Evolutionary conservation across 331 rosid genomes (phyloP), one percentile per base, ranked within the genome.

Genomic region (Pyracantha coccinea): DNA sequence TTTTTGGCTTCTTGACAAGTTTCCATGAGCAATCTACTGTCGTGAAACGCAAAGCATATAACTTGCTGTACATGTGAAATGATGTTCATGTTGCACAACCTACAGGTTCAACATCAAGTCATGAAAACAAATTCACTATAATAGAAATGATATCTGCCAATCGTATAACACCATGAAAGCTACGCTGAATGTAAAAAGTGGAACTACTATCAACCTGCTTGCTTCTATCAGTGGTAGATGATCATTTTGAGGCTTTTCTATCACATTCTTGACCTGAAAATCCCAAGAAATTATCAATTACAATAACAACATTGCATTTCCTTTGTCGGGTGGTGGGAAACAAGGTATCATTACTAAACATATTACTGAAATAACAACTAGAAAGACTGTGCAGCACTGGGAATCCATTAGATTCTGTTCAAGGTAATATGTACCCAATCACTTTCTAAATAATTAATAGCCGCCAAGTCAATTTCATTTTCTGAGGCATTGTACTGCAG

Each of bases 31-130:
- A 95, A 86, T 84, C 81, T 87, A 84, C 97, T 92, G 71, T 95
- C 99, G 77, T 95, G 99, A 80, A 95, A 95, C 15, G 99, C 99
- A 78, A 95, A 95, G 90, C 99, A 95, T 75, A 95, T 95, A 75
- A 95, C 97, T 88, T 95, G 99, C 69, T 92, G 99, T 77, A 95
- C 99, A 27, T 89, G 96, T 21, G 96, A 86, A 82, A 95, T 90
- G 88, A 95, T 95, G 89, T 95, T 93, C 99, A 89, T 90, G 73
- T 95, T 95, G 82, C 99, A 95, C 68, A 95, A 65, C 97, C 97
- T 92, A 92, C 93, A 85, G 76, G 76, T 60, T 38, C 80, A 81
- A 68, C 82, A 86, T 19, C 55, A 20, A 15, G 23, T 3, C 55
- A 12, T n/a, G 32, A 20, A 52, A 29, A 10, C 45, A 38, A 38